Evolutionary conservation across 148 eudicot species (phyloP).

Genomic region (Silene latifolia): DNA sequence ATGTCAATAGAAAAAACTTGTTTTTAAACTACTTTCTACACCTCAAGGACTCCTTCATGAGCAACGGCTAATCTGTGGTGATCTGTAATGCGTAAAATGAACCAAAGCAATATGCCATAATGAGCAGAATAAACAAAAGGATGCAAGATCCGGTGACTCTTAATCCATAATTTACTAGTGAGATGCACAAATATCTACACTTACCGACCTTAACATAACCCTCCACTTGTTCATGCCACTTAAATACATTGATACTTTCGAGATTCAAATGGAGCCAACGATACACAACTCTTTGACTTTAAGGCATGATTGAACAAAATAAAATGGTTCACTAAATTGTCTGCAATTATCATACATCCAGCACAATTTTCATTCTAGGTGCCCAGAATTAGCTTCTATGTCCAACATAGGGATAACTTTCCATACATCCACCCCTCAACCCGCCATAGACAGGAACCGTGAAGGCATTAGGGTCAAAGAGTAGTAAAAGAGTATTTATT

Average conservation of each 20-base stretch:
- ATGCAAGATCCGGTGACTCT: not conserved
- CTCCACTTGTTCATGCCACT: not conserved
- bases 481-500: not conserved
- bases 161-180: not conserved
- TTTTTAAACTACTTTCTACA: not conserved
- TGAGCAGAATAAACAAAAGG: not conserved
- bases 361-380: not conserved
- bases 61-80: too few species aligned
- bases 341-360: not conserved
- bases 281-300: not conserved
- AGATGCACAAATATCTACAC: too few species aligned
- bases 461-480: not conserved
- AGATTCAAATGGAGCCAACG: not conserved
- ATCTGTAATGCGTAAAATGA: too few species aligned
- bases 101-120: not conserved
- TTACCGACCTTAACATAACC: not conserved
- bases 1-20: not conserved
- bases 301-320: not conserved
- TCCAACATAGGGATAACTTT: not conserved
- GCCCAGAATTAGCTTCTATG: not conserved
- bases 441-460: not conserved
- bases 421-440: not conserved
- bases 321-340: not conserved
- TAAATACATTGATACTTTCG: not conserved
- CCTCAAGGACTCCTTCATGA: too few species aligned